A percentile compares a stretch with the other conserved stretches of the same genome.
Evolutionary conservation across 139 green algal genomes (phyloP).

Genomic region (Chlamydomonas schloesseri): DNA sequence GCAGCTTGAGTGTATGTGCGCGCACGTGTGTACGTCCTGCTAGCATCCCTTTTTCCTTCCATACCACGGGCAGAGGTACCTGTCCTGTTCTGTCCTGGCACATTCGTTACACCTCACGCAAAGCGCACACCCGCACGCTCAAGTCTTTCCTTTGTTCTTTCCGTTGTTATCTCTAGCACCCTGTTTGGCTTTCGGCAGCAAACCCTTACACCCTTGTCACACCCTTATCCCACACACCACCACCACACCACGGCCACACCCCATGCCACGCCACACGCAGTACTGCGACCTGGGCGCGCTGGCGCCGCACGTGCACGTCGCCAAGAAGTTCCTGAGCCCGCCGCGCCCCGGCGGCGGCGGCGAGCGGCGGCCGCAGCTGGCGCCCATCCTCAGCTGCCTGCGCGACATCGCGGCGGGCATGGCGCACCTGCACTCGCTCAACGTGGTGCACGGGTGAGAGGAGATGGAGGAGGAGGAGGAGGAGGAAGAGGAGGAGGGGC

Average conservation of each 20-base stretch:
- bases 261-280: not conserved
- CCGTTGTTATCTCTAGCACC: no score
- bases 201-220: no score
- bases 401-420: conserved; percentile 34
- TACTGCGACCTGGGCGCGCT: conserved; percentile 38
- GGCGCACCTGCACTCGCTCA: conserved; percentile 23
- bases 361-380: not conserved
- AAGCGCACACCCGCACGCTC: no score
- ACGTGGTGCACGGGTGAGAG: conserved; percentile 34
- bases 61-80: no score
- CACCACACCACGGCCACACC: not conserved
- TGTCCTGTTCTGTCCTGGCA: no score
- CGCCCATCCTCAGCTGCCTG: not conserved
- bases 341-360: not conserved
- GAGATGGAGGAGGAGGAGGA: not conserved
- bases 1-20: no score
- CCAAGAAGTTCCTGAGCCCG: conserved; percentile 20
- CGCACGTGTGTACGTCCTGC: no score
- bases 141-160: no score
- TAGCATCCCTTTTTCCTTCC: no score
- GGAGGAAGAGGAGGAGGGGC: not conserved
- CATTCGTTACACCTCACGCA: no score
- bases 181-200: no score
- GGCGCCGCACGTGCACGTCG: conserved; percentile 18
- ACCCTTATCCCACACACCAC: not conserved